Percentiles rank a stretch among this genome's conserved stretches.
These are phyloP conservation scores for Phytophthora ramorum DNA, from an alignment of 352 stramenopile species.

Conservation along the genomic window DNA sequence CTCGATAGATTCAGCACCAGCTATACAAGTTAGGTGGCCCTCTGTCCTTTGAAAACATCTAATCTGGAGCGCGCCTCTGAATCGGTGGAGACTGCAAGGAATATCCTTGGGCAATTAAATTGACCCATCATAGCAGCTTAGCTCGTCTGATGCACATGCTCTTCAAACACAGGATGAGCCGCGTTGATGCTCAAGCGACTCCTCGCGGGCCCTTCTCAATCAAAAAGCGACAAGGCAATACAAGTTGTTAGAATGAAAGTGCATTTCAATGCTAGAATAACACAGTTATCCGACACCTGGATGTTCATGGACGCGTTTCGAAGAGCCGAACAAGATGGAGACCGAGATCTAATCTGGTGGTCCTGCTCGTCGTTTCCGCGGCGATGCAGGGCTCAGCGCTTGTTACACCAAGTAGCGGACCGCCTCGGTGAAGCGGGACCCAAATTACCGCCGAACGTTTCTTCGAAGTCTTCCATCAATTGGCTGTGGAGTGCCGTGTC, in stretches of 20 bases:
- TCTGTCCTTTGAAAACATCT: slow-evolving; percentile 2
- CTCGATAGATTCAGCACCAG: slow-evolving; percentile 16
- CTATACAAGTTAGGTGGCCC: slow-evolving; percentile 4
- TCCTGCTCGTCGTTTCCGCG: too few species aligned
- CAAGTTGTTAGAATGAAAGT: slow-evolving; percentile 7
- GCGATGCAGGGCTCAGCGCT: too few species aligned
- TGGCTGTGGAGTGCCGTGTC: too few species aligned
- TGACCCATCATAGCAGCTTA: slow-evolving; percentile 32
- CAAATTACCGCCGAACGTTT: too few species aligned
- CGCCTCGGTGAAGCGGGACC: too few species aligned
- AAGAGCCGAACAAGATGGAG: too few species aligned
- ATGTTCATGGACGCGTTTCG: too few species aligned
- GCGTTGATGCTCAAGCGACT: slow-evolving; percentile 98
- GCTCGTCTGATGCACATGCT: slow-evolving; percentile 95
- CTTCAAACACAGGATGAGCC: slow-evolving; percentile 95
- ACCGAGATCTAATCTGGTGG: too few species aligned
- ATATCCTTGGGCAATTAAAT: too few species aligned
- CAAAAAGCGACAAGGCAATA: slow-evolving; percentile 1
- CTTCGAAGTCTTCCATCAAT: too few species aligned
- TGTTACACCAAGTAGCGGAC: too few species aligned
- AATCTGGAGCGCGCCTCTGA: background rate
- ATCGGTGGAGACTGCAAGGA: background rate
- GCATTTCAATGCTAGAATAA: slow-evolving; percentile 22
- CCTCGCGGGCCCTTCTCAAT: slow-evolving; percentile 85
- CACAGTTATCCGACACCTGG: too few species aligned